phyloP scores from a whole-genome alignment of 1,284 basidiomycete genomes.

The Cryptococcus deneoformans region DNA sequence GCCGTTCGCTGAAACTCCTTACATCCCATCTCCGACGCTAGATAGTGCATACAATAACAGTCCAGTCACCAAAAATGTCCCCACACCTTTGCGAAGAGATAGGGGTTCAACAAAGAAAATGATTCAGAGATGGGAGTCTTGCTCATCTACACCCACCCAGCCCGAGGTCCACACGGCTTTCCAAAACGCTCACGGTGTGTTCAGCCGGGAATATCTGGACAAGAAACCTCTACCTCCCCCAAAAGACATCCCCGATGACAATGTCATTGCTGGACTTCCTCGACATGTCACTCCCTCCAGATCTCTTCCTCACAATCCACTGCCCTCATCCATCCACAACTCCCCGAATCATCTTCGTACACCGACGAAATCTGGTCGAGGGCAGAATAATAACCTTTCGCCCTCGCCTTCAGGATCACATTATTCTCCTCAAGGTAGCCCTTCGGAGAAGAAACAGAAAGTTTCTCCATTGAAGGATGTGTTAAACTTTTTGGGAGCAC shows the following conservation, averaged over 20 bases:
- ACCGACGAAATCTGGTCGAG: constrained; percentile 15
- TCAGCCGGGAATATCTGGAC: constrained; percentile 32
- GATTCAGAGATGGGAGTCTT: constrained; percentile 41
- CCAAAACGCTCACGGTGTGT: constrained; percentile 12
- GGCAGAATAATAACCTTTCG: constrained; percentile 17
- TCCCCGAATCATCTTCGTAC: constrained; percentile 27
- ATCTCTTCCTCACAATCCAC: not conserved
- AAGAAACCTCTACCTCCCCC: constrained; percentile 34
- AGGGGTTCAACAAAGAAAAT: constrained; percentile 29
- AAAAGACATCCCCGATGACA: constrained; percentile 19
- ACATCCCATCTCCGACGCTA: too few relatives aligned
- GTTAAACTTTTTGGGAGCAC: constrained; percentile 32
- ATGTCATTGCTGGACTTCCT: constrained; percentile 15
- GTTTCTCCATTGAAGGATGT: constrained; percentile 42
- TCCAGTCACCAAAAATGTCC: too few relatives aligned
- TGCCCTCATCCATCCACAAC: not conserved
- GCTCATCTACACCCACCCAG: not conserved
- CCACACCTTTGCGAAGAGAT: constrained; percentile 3
- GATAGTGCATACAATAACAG: too few relatives aligned
- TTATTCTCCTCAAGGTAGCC: constrained; percentile 28
- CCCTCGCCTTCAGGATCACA: constrained; percentile 27
- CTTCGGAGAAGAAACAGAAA: constrained; percentile 22
- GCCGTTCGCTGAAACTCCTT: too few relatives aligned
- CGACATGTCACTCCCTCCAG: not conserved
- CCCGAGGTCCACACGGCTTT: constrained; percentile 1